Conservation (phyloP, 805 yeast species). For the Ogataea paraovalis region DNA sequence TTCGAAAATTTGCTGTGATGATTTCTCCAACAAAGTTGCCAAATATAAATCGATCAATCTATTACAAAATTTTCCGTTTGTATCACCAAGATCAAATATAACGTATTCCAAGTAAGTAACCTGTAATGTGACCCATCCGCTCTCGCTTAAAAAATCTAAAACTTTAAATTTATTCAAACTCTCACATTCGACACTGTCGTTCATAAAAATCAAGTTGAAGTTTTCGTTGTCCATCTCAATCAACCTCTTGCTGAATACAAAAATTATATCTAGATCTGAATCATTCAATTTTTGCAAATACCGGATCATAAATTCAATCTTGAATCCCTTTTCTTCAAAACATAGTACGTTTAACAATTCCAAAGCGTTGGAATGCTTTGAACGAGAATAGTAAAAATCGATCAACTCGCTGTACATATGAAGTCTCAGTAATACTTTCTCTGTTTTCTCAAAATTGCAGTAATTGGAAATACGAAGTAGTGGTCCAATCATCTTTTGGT, state of each 20-base stretch:
- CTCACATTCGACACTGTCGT: constrained; percentile 57
- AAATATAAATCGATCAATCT: constrained; percentile 45
- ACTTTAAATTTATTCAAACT: constrained; percentile 52
- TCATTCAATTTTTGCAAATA: constrained; percentile 56
- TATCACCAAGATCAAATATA: constrained; percentile 37
- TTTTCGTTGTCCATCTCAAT: constrained; percentile 34
- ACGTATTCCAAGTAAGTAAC: constrained; percentile 51
- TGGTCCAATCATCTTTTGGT: constrained; percentile 76
- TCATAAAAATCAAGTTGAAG: constrained; percentile 55
- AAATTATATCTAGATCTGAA: constrained; percentile 47
- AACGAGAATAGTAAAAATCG: constrained; percentile 69
- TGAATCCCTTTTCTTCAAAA: constrained; percentile 23
- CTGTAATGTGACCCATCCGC: constrained; percentile 25
- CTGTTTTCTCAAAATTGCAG: constrained; percentile 66
- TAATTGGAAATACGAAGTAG: constrained; percentile 70
- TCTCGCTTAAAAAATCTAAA: constrained; percentile 42
- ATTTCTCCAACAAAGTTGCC: constrained; percentile 13
- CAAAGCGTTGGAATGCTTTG: constrained; percentile 63
- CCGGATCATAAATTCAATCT: constrained; percentile 45
- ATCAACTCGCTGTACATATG: constrained; percentile 62
- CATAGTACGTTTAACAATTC: constrained; percentile 44
- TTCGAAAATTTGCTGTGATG: constrained; percentile 13
- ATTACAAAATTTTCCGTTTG: constrained; percentile 37
- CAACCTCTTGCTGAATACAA: constrained; percentile 54
- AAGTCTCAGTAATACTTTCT: constrained; percentile 43